Conservation (phyloP, 2,329 filamentous ascomycete species). For the Aureobasidium uvarum region DNA sequence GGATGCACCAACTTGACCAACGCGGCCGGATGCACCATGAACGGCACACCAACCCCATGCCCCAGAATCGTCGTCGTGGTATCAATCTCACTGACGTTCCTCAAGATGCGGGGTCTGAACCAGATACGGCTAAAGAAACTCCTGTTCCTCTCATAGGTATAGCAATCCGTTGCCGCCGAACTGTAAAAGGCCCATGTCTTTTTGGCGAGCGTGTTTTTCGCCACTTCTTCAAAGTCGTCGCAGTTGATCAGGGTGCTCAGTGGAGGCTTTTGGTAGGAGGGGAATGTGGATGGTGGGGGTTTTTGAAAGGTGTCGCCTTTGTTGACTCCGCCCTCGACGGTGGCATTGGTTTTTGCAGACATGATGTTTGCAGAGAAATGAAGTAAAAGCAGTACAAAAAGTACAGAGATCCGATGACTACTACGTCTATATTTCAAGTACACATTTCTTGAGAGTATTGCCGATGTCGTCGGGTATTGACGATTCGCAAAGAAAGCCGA, state of each 20-base stretch:
- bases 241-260: slow-evolving; percentile 48
- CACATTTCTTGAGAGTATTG: not conserved
- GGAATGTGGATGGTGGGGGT: slow-evolving; percentile 35
- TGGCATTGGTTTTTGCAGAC: slow-evolving; percentile 21
- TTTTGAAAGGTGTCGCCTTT: slow-evolving; percentile 27
- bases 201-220: slow-evolving; percentile 37
- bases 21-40: slow-evolving; percentile 42
- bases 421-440: not conserved
- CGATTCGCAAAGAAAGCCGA: slow-evolving; percentile 10
- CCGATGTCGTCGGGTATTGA: slow-evolving; percentile 17
- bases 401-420: not conserved
- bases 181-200: slow-evolving; percentile 47
- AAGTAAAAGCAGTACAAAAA: not conserved
- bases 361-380: not conserved
- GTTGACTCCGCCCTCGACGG: slow-evolving; percentile 12
- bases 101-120: slow-evolving; percentile 49
- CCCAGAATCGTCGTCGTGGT: slow-evolving; percentile 40
- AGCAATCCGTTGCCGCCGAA: slow-evolving; percentile 51
- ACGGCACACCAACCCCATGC: slow-evolving; percentile 37
- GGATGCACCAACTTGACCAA: slow-evolving; percentile 41
- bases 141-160: slow-evolving; percentile 47
- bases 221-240: slow-evolving; percentile 46
- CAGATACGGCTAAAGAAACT: slow-evolving; percentile 47
- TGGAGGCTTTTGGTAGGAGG: slow-evolving; percentile 44
- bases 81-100: slow-evolving; percentile 40